Evolutionary conservation across 176 grass and related monocot species (phyloP), one percentile per base, ranked within the genome.

Genomic region (Triticum monococcum): DNA sequence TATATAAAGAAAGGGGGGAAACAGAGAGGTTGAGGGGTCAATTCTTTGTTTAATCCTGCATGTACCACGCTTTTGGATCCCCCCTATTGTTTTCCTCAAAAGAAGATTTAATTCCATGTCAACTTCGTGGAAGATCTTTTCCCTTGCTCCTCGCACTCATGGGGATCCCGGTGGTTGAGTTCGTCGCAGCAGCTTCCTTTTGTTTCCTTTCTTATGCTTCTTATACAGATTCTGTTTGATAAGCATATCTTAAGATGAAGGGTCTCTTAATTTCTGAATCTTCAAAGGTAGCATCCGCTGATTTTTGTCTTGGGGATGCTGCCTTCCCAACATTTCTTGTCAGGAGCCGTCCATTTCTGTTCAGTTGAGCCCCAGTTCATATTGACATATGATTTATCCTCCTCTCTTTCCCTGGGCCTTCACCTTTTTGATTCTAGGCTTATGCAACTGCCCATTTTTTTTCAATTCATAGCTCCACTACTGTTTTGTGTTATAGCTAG

Each of bases 21-120:
- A 3, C 48, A 23, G 9, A 78, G 52, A 54, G 54, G 31, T 38
- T 82, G 26, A 22, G n/a, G 17, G 57, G 14, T 76, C n/a, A 35
- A 78, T 74, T 65, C n/a, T 84, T 83, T 89, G 31, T 63, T 31
- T 73, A 85, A 85, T 84, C 41, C 69, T 59, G 61, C 65, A 82
- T 82, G 30, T 9, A 36, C 74, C 80, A 65, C 43, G 30, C 79
- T 75, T 83, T 80, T 68, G 60, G 59, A 75, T 84, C 62, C 22
- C 30, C 81, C 67, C 36, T 38, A 1, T 80, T 77, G 79, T 84
- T 84, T 80, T 76, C 68, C 75, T 82, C 13, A 37, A 75, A 77
- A 38, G 5, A 50, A 69, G 37, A 82, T 81, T 81, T 57, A 43
- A 30, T 72, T 64, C 33, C 68, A 37, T 80, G 68, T 76, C 75